phyloP scores from a whole-genome alignment of 306 rosid species.

The Luffa aegyptiaca region DNA sequence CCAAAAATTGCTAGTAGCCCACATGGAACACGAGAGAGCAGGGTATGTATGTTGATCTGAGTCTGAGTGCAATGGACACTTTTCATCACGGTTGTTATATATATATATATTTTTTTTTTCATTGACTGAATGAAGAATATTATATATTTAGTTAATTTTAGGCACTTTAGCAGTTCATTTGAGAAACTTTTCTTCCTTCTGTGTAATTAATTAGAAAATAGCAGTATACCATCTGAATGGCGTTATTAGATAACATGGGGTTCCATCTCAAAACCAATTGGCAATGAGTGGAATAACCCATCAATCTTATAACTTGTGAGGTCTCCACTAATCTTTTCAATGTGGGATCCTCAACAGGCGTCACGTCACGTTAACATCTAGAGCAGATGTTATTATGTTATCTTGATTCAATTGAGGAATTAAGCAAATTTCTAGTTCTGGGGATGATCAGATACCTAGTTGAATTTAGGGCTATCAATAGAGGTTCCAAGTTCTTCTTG shows the following conservation, averaged over 20 bases:
- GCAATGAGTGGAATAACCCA: too few relatives aligned
- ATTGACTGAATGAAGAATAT: not conserved
- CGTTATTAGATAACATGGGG: too few relatives aligned
- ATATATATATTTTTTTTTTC: not conserved
- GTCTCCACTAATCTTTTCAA: too few relatives aligned
- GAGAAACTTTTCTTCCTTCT: not conserved
- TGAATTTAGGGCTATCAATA: not conserved
- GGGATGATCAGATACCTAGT: not conserved
- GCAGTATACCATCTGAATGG: not conserved
- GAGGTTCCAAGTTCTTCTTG: not conserved
- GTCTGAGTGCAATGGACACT: not conserved
- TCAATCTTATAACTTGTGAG: too few relatives aligned
- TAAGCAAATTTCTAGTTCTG: not conserved
- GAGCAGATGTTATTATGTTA: not conserved
- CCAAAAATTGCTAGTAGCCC: conserved; percentile 98
- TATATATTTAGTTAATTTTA: not conserved
- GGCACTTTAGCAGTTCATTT: not conserved
- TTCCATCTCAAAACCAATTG: too few relatives aligned
- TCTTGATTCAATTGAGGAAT: not conserved
- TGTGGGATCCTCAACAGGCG: too few relatives aligned
- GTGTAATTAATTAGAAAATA: not conserved
- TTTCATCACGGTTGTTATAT: not conserved
- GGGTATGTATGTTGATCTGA: conserved; percentile 35
- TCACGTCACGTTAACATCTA: not conserved
- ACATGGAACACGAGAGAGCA: conserved; percentile 54